Conservation (phyloP, 345 rosid genomes). For the Trapa bicornis region DNA sequence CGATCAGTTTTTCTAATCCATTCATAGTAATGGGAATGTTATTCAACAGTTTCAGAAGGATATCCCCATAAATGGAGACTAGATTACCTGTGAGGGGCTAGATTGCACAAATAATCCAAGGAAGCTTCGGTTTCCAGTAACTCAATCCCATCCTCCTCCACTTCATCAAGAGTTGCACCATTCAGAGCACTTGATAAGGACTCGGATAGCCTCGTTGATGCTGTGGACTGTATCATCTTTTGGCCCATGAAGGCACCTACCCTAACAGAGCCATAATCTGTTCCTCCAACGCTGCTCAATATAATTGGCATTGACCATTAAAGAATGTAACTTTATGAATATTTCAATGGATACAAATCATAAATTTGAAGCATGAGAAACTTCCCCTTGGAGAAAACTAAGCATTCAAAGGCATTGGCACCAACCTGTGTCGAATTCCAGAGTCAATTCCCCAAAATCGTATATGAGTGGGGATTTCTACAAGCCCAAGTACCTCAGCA, state of each 20-base stretch:
- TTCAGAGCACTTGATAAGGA: slow-evolving; percentile 33
- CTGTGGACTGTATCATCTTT: slow-evolving; percentile 66
- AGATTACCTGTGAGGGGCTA: slow-evolving; percentile 78
- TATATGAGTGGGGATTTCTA: slow-evolving; percentile 87
- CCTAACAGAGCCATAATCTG: slow-evolving; percentile 93
- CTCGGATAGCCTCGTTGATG: slow-evolving; percentile 45
- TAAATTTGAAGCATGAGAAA: background rate
- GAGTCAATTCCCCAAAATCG: slow-evolving; percentile 99
- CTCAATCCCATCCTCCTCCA: slow-evolving; percentile 61
- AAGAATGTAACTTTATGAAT: background rate
- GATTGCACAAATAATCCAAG: slow-evolving; percentile 81
- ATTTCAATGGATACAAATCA: too few species aligned
- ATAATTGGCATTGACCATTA: background rate
- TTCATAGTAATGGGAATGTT: background rate
- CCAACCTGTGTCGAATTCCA: slow-evolving; percentile 91
- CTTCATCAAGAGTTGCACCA: slow-evolving; percentile 45
- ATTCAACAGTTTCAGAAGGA: background rate
- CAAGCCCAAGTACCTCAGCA: slow-evolving; percentile 92
- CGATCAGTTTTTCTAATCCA: background rate
- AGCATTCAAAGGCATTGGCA: slow-evolving; percentile 10
- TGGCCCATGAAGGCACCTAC: slow-evolving; percentile 94
- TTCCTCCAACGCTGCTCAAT: slow-evolving; percentile 73
- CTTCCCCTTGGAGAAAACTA: background rate
- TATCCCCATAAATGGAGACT: background rate
- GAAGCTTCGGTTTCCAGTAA: slow-evolving; percentile 67